Base-by-base conservation (phyloP, 371 early-diverging fungal genomes). In the Apophysomyces sp. region DNA sequence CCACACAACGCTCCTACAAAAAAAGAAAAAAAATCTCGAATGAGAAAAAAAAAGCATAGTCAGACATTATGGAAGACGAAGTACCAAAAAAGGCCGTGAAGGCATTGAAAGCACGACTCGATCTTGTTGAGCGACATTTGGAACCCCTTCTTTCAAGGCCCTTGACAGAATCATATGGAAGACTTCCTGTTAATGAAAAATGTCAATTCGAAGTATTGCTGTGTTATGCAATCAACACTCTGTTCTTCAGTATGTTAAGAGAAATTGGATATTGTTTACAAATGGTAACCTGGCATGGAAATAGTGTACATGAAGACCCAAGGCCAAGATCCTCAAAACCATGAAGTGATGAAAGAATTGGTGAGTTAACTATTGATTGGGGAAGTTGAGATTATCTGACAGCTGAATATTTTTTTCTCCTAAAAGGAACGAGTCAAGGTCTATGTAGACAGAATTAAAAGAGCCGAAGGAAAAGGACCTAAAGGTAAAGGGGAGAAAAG, bases 161-260 rank as follows among this genome's bases (percentile, higher is more conserved):
- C 11, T 58, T 84, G 3, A 67, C 54, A 53, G 86, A 86, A 51
- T 73, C 74, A 1, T 69, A 78, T 27, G 71, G 74, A 4, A 83
- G 76, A 60, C 65, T 86, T 39, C 68, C 81, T 24, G 61, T 60
- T 2, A 69, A 66, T 44, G 79, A 84, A 49, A 76, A 78, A 30
- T 82, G 82, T 61, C 81, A 86, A 57, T 72, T 86, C 29, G 74
- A 86, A 62, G 70, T 86, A 6, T 27, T 86, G 4, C 53, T 86
- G 29, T 70, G 83, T 13, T 86, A 80, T 58, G 67, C 82, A 12
- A 61, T 86, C 58, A 83, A 86, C 37, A 77, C 79, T 6, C 64
- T 83, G 18, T 83, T 73, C 41, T 83, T 78, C 56, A 83, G 86
- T 86, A 81, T 21, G 80, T 67, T 18, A 6, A 11, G 24, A 24